Percentiles rank a stretch among this genome's conserved stretches.
Conservation (phyloP, 495 filamentous ascomycete genomes). For the Penicillium malachiteum region DNA sequence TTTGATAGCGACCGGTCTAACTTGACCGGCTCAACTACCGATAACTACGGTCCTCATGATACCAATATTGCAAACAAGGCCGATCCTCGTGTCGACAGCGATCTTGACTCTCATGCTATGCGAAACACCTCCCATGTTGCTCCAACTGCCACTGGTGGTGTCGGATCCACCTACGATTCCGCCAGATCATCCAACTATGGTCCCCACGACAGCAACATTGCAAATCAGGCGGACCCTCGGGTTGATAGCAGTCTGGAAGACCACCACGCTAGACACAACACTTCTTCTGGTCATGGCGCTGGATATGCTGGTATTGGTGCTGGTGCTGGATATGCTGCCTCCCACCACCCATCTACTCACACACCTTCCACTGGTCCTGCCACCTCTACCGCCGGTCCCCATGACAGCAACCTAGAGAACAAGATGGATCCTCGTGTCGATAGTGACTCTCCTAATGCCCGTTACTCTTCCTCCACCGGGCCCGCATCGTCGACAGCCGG, state of each 20-base stretch:
- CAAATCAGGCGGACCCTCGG: constrained; percentile 49
- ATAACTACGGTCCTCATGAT: constrained; percentile 19
- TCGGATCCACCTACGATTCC: constrained; percentile 3
- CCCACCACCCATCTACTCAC: constrained; percentile 31
- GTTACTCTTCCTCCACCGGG: constrained; percentile 13
- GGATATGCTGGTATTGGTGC: constrained; percentile 15
- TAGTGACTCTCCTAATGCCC: constrained; percentile 1
- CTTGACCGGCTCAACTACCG: background rate
- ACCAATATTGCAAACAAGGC: constrained; percentile 21
- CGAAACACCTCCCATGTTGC: constrained; percentile 8
- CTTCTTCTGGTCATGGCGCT: constrained; percentile 4
- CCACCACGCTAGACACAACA: constrained; percentile 1
- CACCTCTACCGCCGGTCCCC: constrained; percentile 23
- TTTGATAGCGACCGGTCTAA: constrained; percentile 6
- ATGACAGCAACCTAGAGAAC: constrained; percentile 22
- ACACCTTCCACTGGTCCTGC: constrained; percentile 2
- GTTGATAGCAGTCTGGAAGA: constrained; percentile 33
- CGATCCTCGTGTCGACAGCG: constrained; percentile 22
- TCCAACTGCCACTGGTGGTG: constrained; percentile 6
- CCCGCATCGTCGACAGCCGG: constrained; percentile 32
- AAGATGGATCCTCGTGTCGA: constrained; percentile 6
- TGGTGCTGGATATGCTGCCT: constrained; percentile 8
- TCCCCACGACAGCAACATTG: constrained; percentile 44
- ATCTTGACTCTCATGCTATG: constrained; percentile 4
- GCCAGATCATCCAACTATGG: constrained; percentile 29